phyloP scores from a whole-genome alignment of 495 filamentous ascomycete species.

The Trichoderma gamsii region DNA sequence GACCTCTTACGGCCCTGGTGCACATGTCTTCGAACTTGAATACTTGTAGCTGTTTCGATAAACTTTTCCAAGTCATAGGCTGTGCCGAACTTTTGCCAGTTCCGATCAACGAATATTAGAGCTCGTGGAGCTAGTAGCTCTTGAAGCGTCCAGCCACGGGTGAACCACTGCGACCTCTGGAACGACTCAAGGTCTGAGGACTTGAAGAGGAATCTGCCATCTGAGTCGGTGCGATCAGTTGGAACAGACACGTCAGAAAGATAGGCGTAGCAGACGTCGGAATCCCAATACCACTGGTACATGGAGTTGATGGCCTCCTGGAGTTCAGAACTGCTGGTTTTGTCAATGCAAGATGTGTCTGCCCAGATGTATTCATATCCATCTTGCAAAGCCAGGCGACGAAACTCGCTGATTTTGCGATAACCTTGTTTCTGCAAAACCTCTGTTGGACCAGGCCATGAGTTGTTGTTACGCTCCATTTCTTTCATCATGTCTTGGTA shows the following conservation, averaged over 20 bases:
- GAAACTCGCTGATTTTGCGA: constrained; percentile 25
- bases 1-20: not conserved
- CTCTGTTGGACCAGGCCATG: too few species aligned
- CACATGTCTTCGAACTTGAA: constrained; percentile 22
- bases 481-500: constrained; percentile 16
- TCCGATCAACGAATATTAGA: constrained; percentile 28
- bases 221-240: constrained; percentile 1
- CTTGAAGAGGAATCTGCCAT: constrained; percentile 24
- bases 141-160: constrained; percentile 34
- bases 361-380: constrained; percentile 32
- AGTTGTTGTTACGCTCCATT: constrained; percentile 10
- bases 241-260: constrained; percentile 29
- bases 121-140: constrained; percentile 27
- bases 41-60: constrained; percentile 29
- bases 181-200: constrained; percentile 20
- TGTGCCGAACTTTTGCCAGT: constrained; percentile 29
- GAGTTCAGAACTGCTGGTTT: constrained; percentile 38
- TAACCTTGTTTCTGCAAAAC: constrained; percentile 18
- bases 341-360: constrained; percentile 42
- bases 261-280: constrained; percentile 36
- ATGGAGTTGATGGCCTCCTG: constrained; percentile 41
- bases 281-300: constrained; percentile 34
- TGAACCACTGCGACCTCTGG: constrained; percentile 26
- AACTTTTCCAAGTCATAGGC: constrained; percentile 21
- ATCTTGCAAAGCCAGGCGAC: constrained; percentile 19